Evolutionary conservation across 2,329 filamentous ascomycete species (phyloP).

Genomic region (Parafenestella ontariensis): DNA sequence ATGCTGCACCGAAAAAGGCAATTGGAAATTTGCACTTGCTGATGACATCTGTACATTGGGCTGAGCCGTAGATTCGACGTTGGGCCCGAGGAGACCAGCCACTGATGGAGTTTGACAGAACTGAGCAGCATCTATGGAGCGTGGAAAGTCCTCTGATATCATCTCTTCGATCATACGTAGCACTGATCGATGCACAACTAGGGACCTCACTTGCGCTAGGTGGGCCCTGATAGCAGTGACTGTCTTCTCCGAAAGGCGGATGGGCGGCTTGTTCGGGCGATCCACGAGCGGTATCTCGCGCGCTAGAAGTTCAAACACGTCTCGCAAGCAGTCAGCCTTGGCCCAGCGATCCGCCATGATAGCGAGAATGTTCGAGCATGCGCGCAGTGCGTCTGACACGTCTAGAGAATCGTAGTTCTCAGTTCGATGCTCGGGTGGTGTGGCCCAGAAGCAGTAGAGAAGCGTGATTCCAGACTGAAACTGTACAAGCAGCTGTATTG

Average conservation of each 20-base stretch:
- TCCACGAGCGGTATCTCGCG: conserved; percentile 28
- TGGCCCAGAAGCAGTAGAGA: conserved; percentile 49
- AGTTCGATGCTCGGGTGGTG: conserved; percentile 37
- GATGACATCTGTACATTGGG: background rate
- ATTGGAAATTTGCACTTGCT: conserved; percentile 11
- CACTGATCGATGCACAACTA: conserved; percentile 25
- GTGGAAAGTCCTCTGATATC: conserved; percentile 22
- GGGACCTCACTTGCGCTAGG: conserved; percentile 13
- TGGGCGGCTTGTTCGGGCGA: conserved; percentile 18
- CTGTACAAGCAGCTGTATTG: conserved; percentile 19
- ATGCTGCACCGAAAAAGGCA: conserved; percentile 20
- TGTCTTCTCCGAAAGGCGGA: conserved; percentile 19
- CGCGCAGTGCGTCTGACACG: conserved; percentile 45
- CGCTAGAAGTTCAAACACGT: conserved; percentile 46
- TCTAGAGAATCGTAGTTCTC: conserved; percentile 33
- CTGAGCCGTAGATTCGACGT: background rate
- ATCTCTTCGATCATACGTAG: conserved; percentile 30
- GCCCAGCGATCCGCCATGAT: conserved; percentile 49
- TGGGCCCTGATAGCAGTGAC: conserved; percentile 11
- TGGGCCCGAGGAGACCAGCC: conserved; percentile 9
- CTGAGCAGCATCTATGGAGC: background rate
- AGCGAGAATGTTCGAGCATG: conserved; percentile 47
- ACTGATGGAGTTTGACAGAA: conserved; percentile 6
- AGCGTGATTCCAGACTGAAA: conserved; percentile 49
- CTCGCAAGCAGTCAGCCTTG: conserved; percentile 44